Percentiles rank a stretch among this genome's conserved stretches.
phyloP scores from a whole-genome alignment of 176 grass and related monocot species.

The Carex parvula region DNA sequence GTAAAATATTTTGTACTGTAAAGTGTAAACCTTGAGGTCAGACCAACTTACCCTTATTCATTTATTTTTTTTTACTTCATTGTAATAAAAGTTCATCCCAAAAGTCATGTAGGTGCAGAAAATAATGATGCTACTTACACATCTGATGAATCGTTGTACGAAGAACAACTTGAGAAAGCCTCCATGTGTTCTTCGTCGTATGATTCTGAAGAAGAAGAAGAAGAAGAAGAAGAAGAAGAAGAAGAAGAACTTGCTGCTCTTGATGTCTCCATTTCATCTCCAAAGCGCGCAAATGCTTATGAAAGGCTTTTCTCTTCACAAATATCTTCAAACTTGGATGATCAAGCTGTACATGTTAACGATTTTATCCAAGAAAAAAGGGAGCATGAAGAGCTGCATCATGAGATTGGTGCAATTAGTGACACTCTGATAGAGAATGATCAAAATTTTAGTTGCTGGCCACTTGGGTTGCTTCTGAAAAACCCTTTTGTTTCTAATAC shows the following conservation, averaged over 20 bases:
- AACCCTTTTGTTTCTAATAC: slow-evolving; percentile 34
- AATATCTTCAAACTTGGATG: slow-evolving; percentile 20
- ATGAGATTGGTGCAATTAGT: slow-evolving; percentile 26
- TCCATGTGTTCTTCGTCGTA: slow-evolving; percentile 64
- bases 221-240: no score
- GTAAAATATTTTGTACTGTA: neutral
- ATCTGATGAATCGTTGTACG: slow-evolving; percentile 64
- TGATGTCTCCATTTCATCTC: slow-evolving; percentile 11
- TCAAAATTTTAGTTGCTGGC: slow-evolving; percentile 45
- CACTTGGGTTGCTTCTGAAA: slow-evolving; percentile 39
- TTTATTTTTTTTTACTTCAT: neutral
- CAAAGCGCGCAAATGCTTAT: slow-evolving; percentile 19
- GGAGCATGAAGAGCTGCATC: slow-evolving; percentile 28
- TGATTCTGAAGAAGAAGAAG: slow-evolving; percentile 68
- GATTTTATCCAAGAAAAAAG: slow-evolving; percentile 26
- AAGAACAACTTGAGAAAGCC: slow-evolving; percentile 43
- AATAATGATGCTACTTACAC: slow-evolving; percentile 46
- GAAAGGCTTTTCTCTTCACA: slow-evolving; percentile 40
- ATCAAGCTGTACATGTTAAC: slow-evolving; percentile 30
- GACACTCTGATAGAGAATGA: slow-evolving; percentile 38
- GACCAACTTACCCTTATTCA: neutral
- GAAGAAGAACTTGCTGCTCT: slow-evolving; percentile 51
- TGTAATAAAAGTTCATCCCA: slow-evolving; percentile 21
- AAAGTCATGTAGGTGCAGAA: slow-evolving; percentile 41
- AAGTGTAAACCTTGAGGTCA: neutral